These are phyloP conservation scores for Pulveroboletus sp. DNA, from an alignment of 768 basidiomycete genomes.

Conservation along the genomic window DNA sequence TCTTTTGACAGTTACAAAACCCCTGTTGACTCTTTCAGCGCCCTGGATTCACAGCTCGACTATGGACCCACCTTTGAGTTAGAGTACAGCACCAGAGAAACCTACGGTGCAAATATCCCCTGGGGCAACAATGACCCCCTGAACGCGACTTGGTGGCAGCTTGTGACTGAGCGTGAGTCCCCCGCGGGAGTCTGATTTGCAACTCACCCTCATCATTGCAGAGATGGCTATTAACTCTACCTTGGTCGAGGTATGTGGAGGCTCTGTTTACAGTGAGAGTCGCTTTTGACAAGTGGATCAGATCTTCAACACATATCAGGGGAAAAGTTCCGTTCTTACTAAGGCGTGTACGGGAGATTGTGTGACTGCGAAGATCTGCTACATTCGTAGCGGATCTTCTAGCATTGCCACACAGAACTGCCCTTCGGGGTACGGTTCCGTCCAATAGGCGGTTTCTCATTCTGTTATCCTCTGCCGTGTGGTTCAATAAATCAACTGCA, in stretches of 20 bases:
- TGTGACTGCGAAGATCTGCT: slow-evolving; percentile 65
- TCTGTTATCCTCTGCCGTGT: neutral
- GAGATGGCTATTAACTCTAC: slow-evolving; percentile 57
- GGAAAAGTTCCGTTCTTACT: slow-evolving; percentile 58
- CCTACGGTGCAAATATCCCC: slow-evolving; percentile 53
- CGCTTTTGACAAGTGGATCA: slow-evolving; percentile 24
- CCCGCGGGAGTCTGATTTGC: neutral
- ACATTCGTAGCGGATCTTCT: slow-evolving; percentile 71
- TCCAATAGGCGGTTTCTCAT: slow-evolving; percentile 34
- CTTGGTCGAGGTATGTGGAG: slow-evolving; percentile 50
- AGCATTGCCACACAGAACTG: slow-evolving; percentile 60
- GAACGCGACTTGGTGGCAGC: slow-evolving; percentile 83
- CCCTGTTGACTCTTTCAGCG: slow-evolving; percentile 56
- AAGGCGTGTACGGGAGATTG: slow-evolving; percentile 59
- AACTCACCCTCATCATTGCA: slow-evolving; percentile 19
- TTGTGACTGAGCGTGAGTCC: slow-evolving; percentile 62
- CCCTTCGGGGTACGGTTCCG: slow-evolving; percentile 58
- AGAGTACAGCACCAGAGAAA: slow-evolving; percentile 68
- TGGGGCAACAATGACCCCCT: slow-evolving; percentile 66
- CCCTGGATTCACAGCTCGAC: slow-evolving; percentile 51
- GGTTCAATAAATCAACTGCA: neutral
- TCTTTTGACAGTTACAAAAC: slow-evolving; percentile 50
- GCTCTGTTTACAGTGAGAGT: neutral
- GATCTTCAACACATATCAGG: slow-evolving; percentile 68
- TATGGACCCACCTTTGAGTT: slow-evolving; percentile 56